Base-by-base conservation (phyloP, 2,329 filamentous ascomycete species). In the Aspergillus sp. region DNA sequence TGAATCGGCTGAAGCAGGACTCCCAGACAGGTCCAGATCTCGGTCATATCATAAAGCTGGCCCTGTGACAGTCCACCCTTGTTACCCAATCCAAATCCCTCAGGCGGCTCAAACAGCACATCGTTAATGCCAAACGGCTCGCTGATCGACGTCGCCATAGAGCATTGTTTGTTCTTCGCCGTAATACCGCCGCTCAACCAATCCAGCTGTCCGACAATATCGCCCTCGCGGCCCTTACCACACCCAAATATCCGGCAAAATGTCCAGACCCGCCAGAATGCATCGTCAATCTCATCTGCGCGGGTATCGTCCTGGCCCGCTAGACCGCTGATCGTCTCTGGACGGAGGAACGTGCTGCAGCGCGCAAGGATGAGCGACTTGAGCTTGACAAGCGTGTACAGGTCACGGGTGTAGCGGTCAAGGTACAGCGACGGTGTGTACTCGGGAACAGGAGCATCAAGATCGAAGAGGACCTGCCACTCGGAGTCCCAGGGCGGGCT, bases 181-280 rank as follows among this genome's bases (percentile, higher is more conserved):
- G 83, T 69, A 5, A 72, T 57, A 2, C 84, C 85, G 34, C 85
- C 86, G 57, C 80, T 82, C 11, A 88, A 73, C 86, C 86, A 88
- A 64, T 87, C 84, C 62, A 84, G 78, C 67, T 88, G 85, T 4
- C 80, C 83, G 37, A 80, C 75, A 34, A 86, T 75, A 58, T 87
- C 84, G 30, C 84, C 80, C 62, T 86, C 83, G 13, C 84, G 79
- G 4, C 78, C 79, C 62, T 84, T 86, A 0, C 79, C 78, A 50
- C 77, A 80, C 1, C 86, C 86, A 53, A 88, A 88, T 33, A 87
- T 81, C 54, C 80, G 80, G 70, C 85, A 87, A 70, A 88, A 88
- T 0, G 82, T 85, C 85, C 85, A 87, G 30, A 88, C 82, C 2
- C 85, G 81, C 83, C 84, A 88, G 48, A 88, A 79, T 0, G 85